A percentile compares a stretch with the other conserved stretches of the same genome.
phyloP scores from a whole-genome alignment of 306 rosid genomes.

The Trifolium repens region DNA sequence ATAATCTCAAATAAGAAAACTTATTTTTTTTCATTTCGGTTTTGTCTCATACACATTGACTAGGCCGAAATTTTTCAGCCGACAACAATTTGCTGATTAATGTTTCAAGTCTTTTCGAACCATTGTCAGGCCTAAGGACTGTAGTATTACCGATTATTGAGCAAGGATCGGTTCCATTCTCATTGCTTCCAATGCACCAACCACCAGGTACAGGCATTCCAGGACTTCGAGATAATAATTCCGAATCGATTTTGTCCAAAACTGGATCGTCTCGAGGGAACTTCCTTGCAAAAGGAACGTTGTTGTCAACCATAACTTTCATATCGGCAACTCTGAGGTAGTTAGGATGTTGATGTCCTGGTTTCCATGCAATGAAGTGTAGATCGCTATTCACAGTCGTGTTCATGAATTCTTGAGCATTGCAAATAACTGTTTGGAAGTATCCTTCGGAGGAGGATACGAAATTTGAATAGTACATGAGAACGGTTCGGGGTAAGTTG shows the following conservation, averaged over 20 bases:
- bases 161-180: slow-evolving; percentile 91
- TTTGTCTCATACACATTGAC: slow-evolving; percentile 77
- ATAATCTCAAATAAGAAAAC: slow-evolving; percentile 38
- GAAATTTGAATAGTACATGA: slow-evolving; percentile 94
- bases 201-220: slow-evolving; percentile 92
- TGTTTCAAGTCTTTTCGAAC: slow-evolving; percentile 77
- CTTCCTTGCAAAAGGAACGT: slow-evolving; percentile 95
- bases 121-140: slow-evolving; percentile 76
- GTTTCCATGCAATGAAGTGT: slow-evolving; percentile 95
- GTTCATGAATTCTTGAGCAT: slow-evolving; percentile 90
- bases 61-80: slow-evolving; percentile 68
- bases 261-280: slow-evolving; percentile 80
- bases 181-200: slow-evolving; percentile 88
- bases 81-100: slow-evolving; percentile 77
- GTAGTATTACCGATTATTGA: slow-evolving; percentile 57
- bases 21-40: not conserved
- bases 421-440: slow-evolving; percentile 95
- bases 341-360: slow-evolving; percentile 99
- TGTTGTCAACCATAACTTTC: slow-evolving; percentile 72
- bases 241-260: slow-evolving; percentile 73
- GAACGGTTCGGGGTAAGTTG: slow-evolving; percentile 89
- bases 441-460: slow-evolving; percentile 97
- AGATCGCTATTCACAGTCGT: slow-evolving; percentile 94
- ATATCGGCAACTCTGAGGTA: slow-evolving; percentile 72
- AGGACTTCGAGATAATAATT: slow-evolving; percentile 62